These are phyloP conservation scores for Termitomyces sp. DNA, from an alignment of 768 basidiomycete genomes.

Conservation along the genomic window DNA sequence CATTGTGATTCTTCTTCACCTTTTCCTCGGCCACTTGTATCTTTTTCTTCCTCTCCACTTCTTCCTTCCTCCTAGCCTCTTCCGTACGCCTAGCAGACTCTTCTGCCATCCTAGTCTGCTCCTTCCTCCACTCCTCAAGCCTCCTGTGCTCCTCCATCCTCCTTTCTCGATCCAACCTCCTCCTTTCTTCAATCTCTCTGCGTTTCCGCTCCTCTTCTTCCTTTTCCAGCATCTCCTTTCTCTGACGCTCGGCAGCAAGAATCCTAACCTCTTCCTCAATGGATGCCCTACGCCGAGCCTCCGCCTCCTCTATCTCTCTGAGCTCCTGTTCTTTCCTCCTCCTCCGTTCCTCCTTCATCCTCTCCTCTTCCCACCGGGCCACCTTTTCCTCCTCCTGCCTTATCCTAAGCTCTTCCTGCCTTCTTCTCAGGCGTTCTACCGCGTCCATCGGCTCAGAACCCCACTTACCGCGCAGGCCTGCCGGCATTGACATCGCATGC, in stretches of 20 bases:
- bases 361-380: constrained; percentile 37
- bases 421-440: constrained; percentile 25
- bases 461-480: constrained; percentile 31
- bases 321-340: constrained; percentile 35
- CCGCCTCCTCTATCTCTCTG: constrained; percentile 37
- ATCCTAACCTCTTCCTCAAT: constrained; percentile 35
- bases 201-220: constrained; percentile 41
- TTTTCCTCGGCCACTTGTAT: constrained; percentile 41
- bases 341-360: constrained; percentile 33
- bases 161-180: constrained; percentile 38
- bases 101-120: constrained; percentile 38
- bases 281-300: constrained; percentile 30
- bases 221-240: constrained; percentile 32
- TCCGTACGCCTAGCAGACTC: constrained; percentile 39
- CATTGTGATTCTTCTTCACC: constrained; percentile 28
- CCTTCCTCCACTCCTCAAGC: constrained; percentile 46
- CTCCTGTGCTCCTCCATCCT: constrained; percentile 44
- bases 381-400: constrained; percentile 33
- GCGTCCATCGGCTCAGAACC: constrained; percentile 23
- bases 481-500: constrained; percentile 15
- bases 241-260: constrained; percentile 30
- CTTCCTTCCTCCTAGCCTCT: constrained; percentile 33
- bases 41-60: constrained; percentile 37
- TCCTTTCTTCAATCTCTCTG: constrained; percentile 41
- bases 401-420: constrained; percentile 24